Conservation (phyloP, 2,329 filamentous ascomycete species). For the Reticulascus tulasneorum region DNA sequence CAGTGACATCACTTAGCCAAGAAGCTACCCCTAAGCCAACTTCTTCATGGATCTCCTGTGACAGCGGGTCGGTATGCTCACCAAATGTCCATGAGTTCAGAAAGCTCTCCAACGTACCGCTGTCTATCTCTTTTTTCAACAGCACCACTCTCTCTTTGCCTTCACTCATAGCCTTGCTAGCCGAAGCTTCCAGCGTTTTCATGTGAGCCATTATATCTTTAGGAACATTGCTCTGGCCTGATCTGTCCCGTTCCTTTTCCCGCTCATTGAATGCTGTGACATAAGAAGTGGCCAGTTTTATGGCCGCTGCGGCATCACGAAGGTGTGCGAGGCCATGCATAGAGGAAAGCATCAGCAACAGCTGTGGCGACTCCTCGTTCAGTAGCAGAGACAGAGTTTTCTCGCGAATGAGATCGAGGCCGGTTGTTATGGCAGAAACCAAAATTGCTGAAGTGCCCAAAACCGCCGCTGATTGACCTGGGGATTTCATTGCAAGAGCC, state of each 20-base stretch:
- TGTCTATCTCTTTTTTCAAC: conserved; percentile 24
- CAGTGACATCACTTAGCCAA: conserved; percentile 16
- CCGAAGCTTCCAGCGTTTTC: conserved; percentile 27
- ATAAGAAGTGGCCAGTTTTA: conserved; percentile 27
- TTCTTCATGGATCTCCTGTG: conserved; percentile 6
- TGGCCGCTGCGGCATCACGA: conserved; percentile 32
- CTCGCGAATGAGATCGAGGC: conserved; percentile 21
- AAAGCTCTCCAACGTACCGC: conserved; percentile 20
- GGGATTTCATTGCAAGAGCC: conserved; percentile 16
- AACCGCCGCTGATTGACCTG: conserved; percentile 1
- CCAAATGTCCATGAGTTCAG: conserved; percentile 23
- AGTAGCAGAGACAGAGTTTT: conserved; percentile 7
- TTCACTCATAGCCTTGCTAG: conserved; percentile 26
- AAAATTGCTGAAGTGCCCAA: conserved; percentile 5
- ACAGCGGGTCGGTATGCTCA: conserved; percentile 5
- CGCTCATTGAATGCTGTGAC: conserved; percentile 31
- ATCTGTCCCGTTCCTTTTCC: conserved; percentile 34
- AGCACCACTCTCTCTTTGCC: conserved; percentile 24
- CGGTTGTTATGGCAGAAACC: conserved; percentile 15
- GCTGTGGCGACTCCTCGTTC: conserved; percentile 3
- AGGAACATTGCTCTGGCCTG: conserved; percentile 31
- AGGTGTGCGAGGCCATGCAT: conserved; percentile 33
- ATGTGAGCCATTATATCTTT: conserved; percentile 31
- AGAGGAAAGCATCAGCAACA: conserved; percentile 24
- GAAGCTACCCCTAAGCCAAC: conserved; percentile 4